These are phyloP conservation scores for Coemansia sp. DNA, from an alignment of 192 early-diverging fungal species.

Conservation along the genomic window DNA sequence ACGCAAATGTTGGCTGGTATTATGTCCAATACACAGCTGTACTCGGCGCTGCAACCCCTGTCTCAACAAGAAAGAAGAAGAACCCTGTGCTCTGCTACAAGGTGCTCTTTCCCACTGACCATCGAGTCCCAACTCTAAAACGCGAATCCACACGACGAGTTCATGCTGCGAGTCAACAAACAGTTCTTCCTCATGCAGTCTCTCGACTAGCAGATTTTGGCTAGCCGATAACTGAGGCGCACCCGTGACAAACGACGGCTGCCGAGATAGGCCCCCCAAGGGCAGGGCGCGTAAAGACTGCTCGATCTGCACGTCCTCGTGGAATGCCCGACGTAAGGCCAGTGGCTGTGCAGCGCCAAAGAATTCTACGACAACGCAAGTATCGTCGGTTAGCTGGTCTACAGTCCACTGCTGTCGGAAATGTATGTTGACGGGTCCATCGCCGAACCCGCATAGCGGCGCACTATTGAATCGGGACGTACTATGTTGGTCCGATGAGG, in stretches of 20 bases:
- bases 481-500: background rate
- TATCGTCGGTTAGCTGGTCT: constrained; percentile 30
- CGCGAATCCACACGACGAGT: constrained; percentile 64
- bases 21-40: constrained; percentile 64
- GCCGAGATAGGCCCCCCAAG: background rate
- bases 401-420: constrained; percentile 48
- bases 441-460: constrained; percentile 39
- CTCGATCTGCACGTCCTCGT: constrained; percentile 53
- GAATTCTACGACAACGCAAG: constrained; percentile 39
- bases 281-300: constrained; percentile 14
- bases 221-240: constrained; percentile 22
- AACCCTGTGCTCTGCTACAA: constrained; percentile 6
- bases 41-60: constrained; percentile 79
- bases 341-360: constrained; percentile 38
- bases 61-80: constrained; percentile 60
- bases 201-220: constrained; percentile 34
- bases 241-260: background rate
- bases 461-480: constrained; percentile 1
- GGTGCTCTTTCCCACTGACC: constrained; percentile 59
- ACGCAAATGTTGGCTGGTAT: constrained; percentile 64
- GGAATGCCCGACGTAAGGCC: constrained; percentile 42
- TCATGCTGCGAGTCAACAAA: constrained; percentile 69
- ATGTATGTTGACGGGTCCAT: constrained; percentile 39
- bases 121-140: constrained; percentile 64
- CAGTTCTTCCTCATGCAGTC: constrained; percentile 62